These are phyloP conservation scores for Penicillium pancosmium DNA, from an alignment of 495 filamentous ascomycete species.

Conservation along the genomic window DNA sequence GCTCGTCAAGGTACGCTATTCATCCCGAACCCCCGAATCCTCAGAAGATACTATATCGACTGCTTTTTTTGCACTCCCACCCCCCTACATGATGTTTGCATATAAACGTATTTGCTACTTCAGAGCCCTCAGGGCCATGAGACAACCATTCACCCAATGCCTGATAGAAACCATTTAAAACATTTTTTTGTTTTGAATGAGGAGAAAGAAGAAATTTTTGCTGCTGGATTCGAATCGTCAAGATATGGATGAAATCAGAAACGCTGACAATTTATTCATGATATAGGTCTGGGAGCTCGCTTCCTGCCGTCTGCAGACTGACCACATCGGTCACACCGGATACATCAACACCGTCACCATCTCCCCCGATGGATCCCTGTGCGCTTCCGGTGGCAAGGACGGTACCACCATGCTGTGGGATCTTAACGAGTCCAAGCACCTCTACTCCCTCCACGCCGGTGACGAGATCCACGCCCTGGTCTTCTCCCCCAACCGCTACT, in stretches of 20 bases:
- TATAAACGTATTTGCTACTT: constrained; percentile 99
- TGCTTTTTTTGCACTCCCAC: constrained; percentile 6
- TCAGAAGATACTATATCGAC: not conserved
- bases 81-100: constrained; percentile 86
- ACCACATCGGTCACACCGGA: constrained; percentile 99
- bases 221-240: not conserved
- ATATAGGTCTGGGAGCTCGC: constrained; percentile 97
- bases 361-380: constrained; percentile 98
- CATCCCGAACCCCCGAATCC: constrained; percentile 16
- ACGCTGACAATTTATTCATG: constrained; percentile 31
- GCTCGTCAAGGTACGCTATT: constrained; percentile 91
- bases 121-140: constrained; percentile 96
- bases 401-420: constrained; percentile 99
- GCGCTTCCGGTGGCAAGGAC: constrained; percentile 99
- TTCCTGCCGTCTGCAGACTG: constrained; percentile 98
- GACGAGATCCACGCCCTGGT: constrained; percentile 99
- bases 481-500: constrained; percentile 99
- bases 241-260: constrained; percentile 8
- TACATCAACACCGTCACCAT: constrained; percentile 99
- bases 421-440: constrained; percentile 99
- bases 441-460: constrained; percentile 98
- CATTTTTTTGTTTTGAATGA: constrained; percentile 24
- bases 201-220: constrained; percentile 20
- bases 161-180: constrained; percentile 65
- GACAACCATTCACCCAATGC: constrained; percentile 87